Conservation (phyloP, 495 filamentous ascomycete species). For the Rhypophila decipiens region DNA sequence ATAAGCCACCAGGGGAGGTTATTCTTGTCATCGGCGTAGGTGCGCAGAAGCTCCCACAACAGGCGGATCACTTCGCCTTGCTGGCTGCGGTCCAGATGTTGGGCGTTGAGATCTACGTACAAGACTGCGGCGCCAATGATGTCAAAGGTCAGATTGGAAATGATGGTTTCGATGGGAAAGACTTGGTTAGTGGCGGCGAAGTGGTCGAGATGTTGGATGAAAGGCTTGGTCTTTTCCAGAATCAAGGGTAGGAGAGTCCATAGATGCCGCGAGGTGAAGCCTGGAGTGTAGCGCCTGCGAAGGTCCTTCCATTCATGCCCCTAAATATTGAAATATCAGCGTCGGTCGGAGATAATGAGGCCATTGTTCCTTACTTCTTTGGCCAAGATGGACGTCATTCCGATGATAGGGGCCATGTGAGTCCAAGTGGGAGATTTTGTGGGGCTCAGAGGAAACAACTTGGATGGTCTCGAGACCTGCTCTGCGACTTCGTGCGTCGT, state of each 20-base stretch:
- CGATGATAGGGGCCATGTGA: conserved; percentile 19
- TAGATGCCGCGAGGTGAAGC: conserved; percentile 25
- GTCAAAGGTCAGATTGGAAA: conserved; percentile 13
- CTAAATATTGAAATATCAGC: not conserved
- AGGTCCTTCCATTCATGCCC: conserved; percentile 20
- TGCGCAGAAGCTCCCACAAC: conserved; percentile 5
- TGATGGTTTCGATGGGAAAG: conserved; percentile 9
- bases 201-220: not conserved
- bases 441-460: conserved; percentile 25
- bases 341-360: not conserved
- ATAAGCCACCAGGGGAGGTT: not conserved
- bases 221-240: not conserved
- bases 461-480: conserved; percentile 27
- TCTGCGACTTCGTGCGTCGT: conserved; percentile 31
- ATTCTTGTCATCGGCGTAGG: conserved; percentile 7
- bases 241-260: not conserved
- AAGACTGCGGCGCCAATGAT: conserved; percentile 20
- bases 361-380: not conserved
- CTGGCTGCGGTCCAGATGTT: conserved; percentile 2
- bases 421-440: conserved; percentile 27
- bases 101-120: conserved; percentile 13
- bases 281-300: conserved; percentile 25
- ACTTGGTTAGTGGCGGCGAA: not conserved
- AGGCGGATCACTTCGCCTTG: not conserved
- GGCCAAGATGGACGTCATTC: conserved; percentile 22